These are phyloP conservation scores for Hemisphaericaspora nanyangensis DNA, from an alignment of 805 yeast species.

Conservation along the genomic window DNA sequence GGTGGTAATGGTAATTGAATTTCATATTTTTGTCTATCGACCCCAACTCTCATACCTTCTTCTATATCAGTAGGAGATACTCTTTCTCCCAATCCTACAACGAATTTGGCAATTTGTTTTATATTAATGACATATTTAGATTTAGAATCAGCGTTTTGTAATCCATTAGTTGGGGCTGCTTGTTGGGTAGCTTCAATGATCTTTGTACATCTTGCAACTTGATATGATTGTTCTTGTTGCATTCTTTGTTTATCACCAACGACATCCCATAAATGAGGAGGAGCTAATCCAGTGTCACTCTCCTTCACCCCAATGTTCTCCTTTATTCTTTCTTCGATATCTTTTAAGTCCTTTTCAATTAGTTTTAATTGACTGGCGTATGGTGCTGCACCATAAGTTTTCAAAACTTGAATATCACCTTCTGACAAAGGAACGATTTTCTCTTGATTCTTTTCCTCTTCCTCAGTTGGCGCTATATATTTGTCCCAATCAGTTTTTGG, in stretches of 20 bases:
- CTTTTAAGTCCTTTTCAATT: slow-evolving; percentile 83
- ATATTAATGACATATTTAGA: slow-evolving; percentile 92
- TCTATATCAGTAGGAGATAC: slow-evolving; percentile 98
- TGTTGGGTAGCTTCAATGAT: slow-evolving; percentile 66
- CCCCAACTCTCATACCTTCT: slow-evolving; percentile 99
- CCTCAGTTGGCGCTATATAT: slow-evolving; percentile 82
- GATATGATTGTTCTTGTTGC: slow-evolving; percentile 92
- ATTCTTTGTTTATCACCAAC: slow-evolving; percentile 92
- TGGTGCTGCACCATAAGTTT: slow-evolving; percentile 97
- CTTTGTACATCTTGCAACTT: slow-evolving; percentile 98
- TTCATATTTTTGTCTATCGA: slow-evolving; percentile 94
- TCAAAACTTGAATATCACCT: slow-evolving; percentile 95
- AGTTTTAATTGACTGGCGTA: slow-evolving; percentile 77
- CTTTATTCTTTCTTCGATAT: slow-evolving; percentile 80
- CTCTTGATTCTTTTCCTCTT: slow-evolving; percentile 58
- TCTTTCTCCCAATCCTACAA: slow-evolving; percentile 92
- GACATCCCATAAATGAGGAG: slow-evolving; percentile 96
- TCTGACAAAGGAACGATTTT: slow-evolving; percentile 85
- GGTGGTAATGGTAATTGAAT: slow-evolving; percentile 98
- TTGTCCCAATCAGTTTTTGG: slow-evolving; percentile 99
- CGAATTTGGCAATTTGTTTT: slow-evolving; percentile 97
- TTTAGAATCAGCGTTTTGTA: slow-evolving; percentile 71
- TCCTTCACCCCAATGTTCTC: slow-evolving; percentile 94
- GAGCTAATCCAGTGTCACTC: slow-evolving; percentile 96
- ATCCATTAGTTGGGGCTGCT: slow-evolving; percentile 25